phyloP scores from a whole-genome alignment of 148 eudicot genomes.

The Vaccinium myrtillus region DNA sequence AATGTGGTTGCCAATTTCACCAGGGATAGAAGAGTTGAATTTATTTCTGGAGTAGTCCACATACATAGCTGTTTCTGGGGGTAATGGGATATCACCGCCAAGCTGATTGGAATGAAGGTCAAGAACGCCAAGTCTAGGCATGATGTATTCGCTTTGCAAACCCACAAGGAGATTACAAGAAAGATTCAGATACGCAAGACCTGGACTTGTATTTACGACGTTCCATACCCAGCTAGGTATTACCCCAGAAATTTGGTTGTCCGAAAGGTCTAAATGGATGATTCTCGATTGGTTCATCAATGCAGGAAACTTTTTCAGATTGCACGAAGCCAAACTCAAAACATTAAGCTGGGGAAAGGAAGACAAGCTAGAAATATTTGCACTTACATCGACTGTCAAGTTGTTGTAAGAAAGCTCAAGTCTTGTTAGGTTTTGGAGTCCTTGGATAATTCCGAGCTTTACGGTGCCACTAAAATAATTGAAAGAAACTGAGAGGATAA shows the following conservation, averaged over 20 bases:
- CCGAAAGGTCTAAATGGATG: conserved; percentile 31
- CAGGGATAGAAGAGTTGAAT: conserved; percentile 7
- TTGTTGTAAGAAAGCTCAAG: conserved; percentile 41
- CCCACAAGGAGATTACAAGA: conserved; percentile 28
- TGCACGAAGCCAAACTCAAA: conserved; percentile 42
- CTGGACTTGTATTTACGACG: neutral
- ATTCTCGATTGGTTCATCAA: conserved; percentile 33
- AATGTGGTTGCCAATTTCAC: neutral
- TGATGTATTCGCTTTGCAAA: conserved; percentile 23
- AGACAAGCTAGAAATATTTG: conserved; percentile 4
- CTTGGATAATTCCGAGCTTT: conserved; percentile 2
- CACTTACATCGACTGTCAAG: conserved; percentile 14
- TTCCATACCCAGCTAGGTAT: conserved; percentile 25
- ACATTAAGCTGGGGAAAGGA: conserved; percentile 20
- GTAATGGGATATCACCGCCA: neutral
- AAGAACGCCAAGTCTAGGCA: neutral
- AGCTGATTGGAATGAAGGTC: neutral
- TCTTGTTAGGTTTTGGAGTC: conserved; percentile 22
- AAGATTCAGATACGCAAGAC: neutral
- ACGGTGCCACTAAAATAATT: conserved; percentile 39
- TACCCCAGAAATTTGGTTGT: conserved; percentile 25
- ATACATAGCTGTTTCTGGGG: neutral
- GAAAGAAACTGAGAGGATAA: conserved; percentile 27
- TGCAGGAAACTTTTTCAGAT: conserved; percentile 28
- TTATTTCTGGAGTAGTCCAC: conserved; percentile 24